Evolutionary conservation across 495 filamentous ascomycete genomes (phyloP).

Genomic region (Letharia columbiana): DNA sequence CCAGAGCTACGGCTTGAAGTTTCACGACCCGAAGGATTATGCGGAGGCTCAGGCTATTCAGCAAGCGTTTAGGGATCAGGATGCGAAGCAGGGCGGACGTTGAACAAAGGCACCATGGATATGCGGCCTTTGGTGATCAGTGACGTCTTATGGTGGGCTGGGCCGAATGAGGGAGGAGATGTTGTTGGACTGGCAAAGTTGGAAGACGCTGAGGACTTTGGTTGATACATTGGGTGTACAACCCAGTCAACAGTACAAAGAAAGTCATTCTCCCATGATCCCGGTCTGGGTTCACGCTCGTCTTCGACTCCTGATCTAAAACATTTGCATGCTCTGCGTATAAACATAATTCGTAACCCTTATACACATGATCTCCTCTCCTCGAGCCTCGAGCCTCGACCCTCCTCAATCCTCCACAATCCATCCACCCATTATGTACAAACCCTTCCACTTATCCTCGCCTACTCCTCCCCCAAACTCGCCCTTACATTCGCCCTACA

Average conservation of each 20-base stretch:
- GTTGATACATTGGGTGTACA: neutral
- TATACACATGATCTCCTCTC: conserved; percentile 2
- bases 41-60: conserved; percentile 19
- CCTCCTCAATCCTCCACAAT: neutral
- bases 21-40: conserved; percentile 16
- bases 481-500: conserved; percentile 72
- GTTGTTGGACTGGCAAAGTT: neutral
- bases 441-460: neutral
- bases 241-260: neutral
- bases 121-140: neutral
- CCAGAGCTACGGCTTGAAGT: conserved; percentile 23
- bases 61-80: conserved; percentile 11
- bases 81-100: conserved; percentile 2
- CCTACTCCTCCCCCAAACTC: conserved; percentile 68
- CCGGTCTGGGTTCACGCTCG: neutral
- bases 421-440: neutral
- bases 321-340: neutral
- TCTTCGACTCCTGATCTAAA: neutral
- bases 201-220: neutral
- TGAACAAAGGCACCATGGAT: neutral
- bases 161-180: neutral
- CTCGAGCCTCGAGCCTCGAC: neutral
- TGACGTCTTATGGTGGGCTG: neutral
- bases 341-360: neutral
- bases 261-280: neutral